Base-by-base conservation (phyloP, 129 eudicot species). In the Lactuca saligna region DNA sequence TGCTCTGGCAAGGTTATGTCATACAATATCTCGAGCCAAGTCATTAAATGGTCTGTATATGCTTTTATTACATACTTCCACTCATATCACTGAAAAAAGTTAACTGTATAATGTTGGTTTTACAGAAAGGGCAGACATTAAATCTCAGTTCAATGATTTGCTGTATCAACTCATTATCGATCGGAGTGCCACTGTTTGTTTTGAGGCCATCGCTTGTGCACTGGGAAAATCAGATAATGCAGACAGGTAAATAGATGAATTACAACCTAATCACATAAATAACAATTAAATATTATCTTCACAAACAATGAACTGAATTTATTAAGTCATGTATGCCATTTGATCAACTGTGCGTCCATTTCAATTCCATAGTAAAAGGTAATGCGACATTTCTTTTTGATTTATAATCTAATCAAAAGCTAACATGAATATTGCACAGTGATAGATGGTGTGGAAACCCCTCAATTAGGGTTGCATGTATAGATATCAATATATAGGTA, bases 171-270 rank as follows among this genome's bases (percentile, higher is more conserved):
- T 93, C 65, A 96, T 93, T 65, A 83, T 89, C 60, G 98, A 93
- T 83, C 92, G 92, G 51, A 93, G 97, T 79, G 98, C 89, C 80
- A 87, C 95, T 74, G 98, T 93, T 77, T 93, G 98, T 79, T 93
- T 93, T 69, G 98, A 93, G 82, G 98, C 98, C 63, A 93, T 89
- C 58, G 75, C 87, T 37, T 93, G 98, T 69, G 92, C 89, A 13
- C 68, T 93, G 48, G 98, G 98, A 55, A 93, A 93, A 87, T 81
- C 79, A 37, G 98, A 93, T 72, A 69, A 83, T 68, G 78, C 90
- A n/a, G 98, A 93, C 60, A 93, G 98, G 98, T 93, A 81, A 44
- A 46, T 46, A 46, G 15, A 11, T 41, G 15, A 64, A 69, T 38
- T 69, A 55, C 54, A 55, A 6, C 33, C 17, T 35, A 44, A 32